Evolutionary conservation across 1,284 basidiomycete genomes (phyloP).

Genomic region (Ganoderma sp.): DNA sequence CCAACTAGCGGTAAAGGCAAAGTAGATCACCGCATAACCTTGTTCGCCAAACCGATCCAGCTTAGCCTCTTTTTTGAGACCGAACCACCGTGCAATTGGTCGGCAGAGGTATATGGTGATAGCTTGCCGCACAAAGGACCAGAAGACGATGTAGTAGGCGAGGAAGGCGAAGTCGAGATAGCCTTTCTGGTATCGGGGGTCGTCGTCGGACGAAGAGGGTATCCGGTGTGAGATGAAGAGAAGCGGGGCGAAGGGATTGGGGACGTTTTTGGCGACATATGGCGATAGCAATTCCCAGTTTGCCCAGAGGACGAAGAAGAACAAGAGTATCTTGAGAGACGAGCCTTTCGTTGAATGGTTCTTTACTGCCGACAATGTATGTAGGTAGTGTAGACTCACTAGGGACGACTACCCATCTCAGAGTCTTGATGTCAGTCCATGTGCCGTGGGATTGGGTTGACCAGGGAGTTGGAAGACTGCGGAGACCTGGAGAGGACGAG

Average conservation of each 20-base stretch:
- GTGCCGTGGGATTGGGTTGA: slow-evolving; percentile 44
- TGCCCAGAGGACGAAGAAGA: slow-evolving; percentile 74
- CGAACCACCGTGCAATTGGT: slow-evolving; percentile 74
- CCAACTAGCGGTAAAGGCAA: slow-evolving; percentile 70
- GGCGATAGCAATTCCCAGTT: slow-evolving; percentile 72
- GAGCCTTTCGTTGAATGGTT: slow-evolving; percentile 51
- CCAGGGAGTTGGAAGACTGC: slow-evolving; percentile 26
- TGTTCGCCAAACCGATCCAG: slow-evolving; percentile 90
- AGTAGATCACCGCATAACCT: slow-evolving; percentile 89
- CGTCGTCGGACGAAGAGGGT: slow-evolving; percentile 56
- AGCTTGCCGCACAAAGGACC: slow-evolving; percentile 88
- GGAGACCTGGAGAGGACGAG: slow-evolving; percentile 20
- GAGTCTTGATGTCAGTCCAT: slow-evolving; percentile 53
- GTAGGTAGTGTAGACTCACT: slow-evolving; percentile 49
- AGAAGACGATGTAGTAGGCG: slow-evolving; percentile 88
- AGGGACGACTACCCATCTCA: slow-evolving; percentile 79
- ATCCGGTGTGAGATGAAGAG: slow-evolving; percentile 80
- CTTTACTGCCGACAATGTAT: background rate
- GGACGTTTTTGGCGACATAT: slow-evolving; percentile 52
- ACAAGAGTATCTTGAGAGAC: slow-evolving; percentile 73
- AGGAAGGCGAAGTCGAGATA: slow-evolving; percentile 85
- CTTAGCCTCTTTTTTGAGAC: slow-evolving; percentile 72
- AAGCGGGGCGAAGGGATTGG: slow-evolving; percentile 80
- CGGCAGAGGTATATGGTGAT: slow-evolving; percentile 75
- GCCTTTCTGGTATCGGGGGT: slow-evolving; percentile 80